Base-by-base conservation (phyloP, 176 grass and related monocot species). In the Triticum timopheevii region DNA sequence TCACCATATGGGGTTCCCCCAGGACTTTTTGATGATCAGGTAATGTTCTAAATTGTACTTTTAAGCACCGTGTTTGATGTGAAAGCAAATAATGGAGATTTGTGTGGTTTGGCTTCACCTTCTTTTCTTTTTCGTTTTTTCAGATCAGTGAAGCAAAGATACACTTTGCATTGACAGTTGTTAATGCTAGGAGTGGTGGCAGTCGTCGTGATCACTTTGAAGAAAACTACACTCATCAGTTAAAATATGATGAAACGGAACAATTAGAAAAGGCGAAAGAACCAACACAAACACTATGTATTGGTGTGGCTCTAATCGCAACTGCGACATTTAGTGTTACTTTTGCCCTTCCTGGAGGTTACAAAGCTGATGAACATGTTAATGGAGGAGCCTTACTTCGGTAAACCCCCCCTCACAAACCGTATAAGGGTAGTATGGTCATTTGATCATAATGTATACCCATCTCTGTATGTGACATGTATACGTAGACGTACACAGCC, bases 341-440 rank as follows among this genome's bases (percentile, higher is more conserved):
- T 47, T 74, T 74, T 15, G 40, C 40, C 40, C n/a, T 74, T 74
- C 71, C 71, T 74, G 71, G 71, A 47, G 71, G 71, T 8, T 74
- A 74, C 71, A 47, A 6, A 74, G 71, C n/a, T 8, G 71, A 74
- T 74, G 71, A 74, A 16, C 39, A 27, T 74, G 47, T 39, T 47
- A 74, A 73, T 40, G 68, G 35, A 71, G 68, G 69, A 22, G 36
- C 36, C 36, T 38, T 38, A 7, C 36, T 8, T 38, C 36, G 7
- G 7, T 38, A 38, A 4, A 36, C 36, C 7, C 1, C 7, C 36
- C 36, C 35, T 38, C 36, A 38, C 7, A 38, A 38, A 8, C 36
- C 7, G 7, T 38, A 38, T 38, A 38, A 38, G 7, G 7, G 36
- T 1, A 8, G 36, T 38, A 38, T 38, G 6, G 36, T 38, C 36